These are phyloP conservation scores for Nakaseomyces kungkrabaensis DNA, from an alignment of 1,139 yeast genomes.

Conservation along the genomic window DNA sequence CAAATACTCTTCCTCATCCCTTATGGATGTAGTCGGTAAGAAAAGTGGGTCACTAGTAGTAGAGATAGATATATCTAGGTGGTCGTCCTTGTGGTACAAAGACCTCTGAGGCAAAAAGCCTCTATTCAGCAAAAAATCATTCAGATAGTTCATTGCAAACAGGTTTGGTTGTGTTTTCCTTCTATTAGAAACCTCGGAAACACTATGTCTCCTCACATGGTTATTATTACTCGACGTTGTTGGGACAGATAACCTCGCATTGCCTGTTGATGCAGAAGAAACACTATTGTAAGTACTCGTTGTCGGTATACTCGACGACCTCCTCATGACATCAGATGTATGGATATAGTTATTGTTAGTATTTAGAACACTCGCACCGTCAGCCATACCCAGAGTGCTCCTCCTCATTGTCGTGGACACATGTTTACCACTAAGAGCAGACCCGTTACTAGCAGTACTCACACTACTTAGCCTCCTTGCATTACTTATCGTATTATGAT, in stretches of 20 bases:
- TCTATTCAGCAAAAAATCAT: conserved; percentile 3
- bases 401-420: not conserved
- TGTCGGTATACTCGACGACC: conserved; percentile 2
- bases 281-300: not conserved
- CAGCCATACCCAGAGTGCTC: not conserved
- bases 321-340: not conserved
- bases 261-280: too few relatives aligned
- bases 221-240: not conserved
- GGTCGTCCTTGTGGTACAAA: conserved; percentile 11
- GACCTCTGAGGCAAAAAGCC: conserved; percentile 8
- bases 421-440: not conserved
- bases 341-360: not conserved
- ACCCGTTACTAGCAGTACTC: not conserved
- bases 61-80: conserved; percentile 14
- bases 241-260: not conserved
- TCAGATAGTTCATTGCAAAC: conserved; percentile 4
- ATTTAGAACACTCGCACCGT: not conserved
- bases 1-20: conserved; percentile 18
- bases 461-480: not conserved
- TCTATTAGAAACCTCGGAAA: not conserved
- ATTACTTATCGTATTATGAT: not conserved
- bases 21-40: conserved; percentile 16
- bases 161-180: conserved; percentile 1
- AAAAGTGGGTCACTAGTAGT: conserved; percentile 20
- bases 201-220: not conserved